Evolutionary conservation across 352 stramenopile species (phyloP), one percentile per base, ranked within the genome.

Genomic region (Globisporangium middletonii): DNA sequence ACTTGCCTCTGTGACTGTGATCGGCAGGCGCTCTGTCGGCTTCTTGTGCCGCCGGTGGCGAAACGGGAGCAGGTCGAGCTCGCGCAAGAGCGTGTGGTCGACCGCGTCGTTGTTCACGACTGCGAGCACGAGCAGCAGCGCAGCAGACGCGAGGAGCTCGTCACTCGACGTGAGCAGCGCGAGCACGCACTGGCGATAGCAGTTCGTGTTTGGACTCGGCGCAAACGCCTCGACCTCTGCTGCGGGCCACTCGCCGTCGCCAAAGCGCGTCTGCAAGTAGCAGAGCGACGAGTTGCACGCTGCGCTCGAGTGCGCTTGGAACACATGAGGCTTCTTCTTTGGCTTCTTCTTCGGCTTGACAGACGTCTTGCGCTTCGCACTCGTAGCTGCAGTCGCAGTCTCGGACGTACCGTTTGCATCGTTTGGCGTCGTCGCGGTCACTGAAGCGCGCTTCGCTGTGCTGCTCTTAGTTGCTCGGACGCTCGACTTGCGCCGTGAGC

Each of bases 241-340:
- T 11, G 83, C 47, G 2, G 85, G 82, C 85, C 85, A 95, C 50
- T 93, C 83, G 30, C 85, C 85, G 48, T 84, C 79, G 27, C 60
- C 73, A 62, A 88, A 92, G 0, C 83, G 78, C 8, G 80, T 92
- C 61, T 92, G 77, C 33, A 92, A 53, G 56, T 92, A 92, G 56
- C 83, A 92, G 19, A 90, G 61, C 2, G 77, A 75, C 27, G 80
- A 87, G 30, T 87, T 69, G 54, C 79, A 90, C 37, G 68, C 58
- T 0, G 48, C 71, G 33, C 58, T 27, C 4, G 80, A 84, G 61
- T 92, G 83, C 0, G 76, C 68, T 41, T 71, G 74, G 53, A 91
- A 91, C 41, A 78, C 59, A 70, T 64, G 26, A 57, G 59, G 37
- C 41, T 41, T 28, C 44, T 59, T 53, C 52, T 57, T 57, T 26